Base-by-base conservation (phyloP, 164 flowering plant species). In the Nymphaea colorata region DNA sequence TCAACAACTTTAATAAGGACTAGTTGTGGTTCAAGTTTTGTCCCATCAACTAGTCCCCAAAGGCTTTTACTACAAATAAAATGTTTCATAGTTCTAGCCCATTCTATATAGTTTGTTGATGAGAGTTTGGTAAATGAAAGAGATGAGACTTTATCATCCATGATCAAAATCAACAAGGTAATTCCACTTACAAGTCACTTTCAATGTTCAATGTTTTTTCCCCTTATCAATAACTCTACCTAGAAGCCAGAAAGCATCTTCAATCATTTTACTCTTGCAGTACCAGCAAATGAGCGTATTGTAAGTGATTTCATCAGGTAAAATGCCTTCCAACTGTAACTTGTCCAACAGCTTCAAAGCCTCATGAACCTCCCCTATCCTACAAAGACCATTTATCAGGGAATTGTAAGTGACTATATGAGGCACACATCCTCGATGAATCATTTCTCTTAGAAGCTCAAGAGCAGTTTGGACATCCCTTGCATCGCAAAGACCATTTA, bases 331-430 rank as follows among this genome's bases (percentile, higher is more conserved):
- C 67, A 44, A 59, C 70, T 80, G 77, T 64, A 94, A 75, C 69
- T 74, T 86, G 7, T 83, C 84, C 70, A 90, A 86, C 36, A 91
- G 83, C 45, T 79, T 82, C 77, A 85, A 65, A 62, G 96, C 99
- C 69, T 90, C 96, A 41, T 36, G 66, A 42, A 83, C 59, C 63
- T 80, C 80, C 5, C 86, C 85, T 51, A 53, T 66, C 82, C 79
- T 91, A 78, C 97, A 90, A 4, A 91, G 70, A 66, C 96, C 99
- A 80, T 87, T 94, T 60, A 94, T 86, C 44, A 94, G 72, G 79
- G 79, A 83, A 76, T 91, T 94, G 69, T 91, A 94, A 1, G 96
- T 87, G 64, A 88, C 89, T 66, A 90, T 83, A 44, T 94, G 98
- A 4, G 99, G 96, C 41, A 76, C 78, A 64, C 87, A 71, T 17